Percentiles rank a stretch among this genome's conserved stretches.
Evolutionary conservation across 352 stramenopile species (phyloP).

Genomic region (Phytophthora foliorum): DNA sequence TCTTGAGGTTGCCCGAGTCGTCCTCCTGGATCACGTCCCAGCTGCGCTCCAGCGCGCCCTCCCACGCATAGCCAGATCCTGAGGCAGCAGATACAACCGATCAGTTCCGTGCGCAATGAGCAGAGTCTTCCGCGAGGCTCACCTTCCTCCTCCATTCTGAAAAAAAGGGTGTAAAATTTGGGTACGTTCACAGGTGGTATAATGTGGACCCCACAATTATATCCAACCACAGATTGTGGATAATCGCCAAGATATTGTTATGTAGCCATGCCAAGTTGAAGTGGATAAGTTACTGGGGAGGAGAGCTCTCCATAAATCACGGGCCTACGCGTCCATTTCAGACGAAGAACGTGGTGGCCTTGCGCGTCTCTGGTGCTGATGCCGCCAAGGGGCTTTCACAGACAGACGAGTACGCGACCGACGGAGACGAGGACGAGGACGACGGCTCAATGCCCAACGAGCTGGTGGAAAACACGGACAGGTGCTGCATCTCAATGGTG

Average conservation of each 20-base stretch:
- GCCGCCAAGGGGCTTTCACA: conserved; percentile 57
- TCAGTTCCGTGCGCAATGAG: conserved; percentile 1
- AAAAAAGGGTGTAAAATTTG: too few relatives aligned
- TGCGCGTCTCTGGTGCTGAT: conserved; percentile 35
- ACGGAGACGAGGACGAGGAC: conserved; percentile 58
- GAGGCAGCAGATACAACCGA: conserved; percentile 8
- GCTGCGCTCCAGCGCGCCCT: conserved; percentile 85
- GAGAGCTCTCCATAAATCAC: conserved; percentile 22
- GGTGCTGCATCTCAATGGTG: conserved; percentile 51
- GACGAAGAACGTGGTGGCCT: conserved; percentile 70
- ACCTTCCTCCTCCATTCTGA: conserved; percentile 45
- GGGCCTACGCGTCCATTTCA: conserved; percentile 23
- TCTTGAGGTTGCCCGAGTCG: conserved; percentile 84
- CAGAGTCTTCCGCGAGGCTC: background rate
- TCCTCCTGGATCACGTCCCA: conserved; percentile 91
- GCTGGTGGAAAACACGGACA: conserved; percentile 55
- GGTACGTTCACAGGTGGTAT: too few relatives aligned
- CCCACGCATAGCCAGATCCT: conserved; percentile 82
- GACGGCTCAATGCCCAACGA: conserved; percentile 51
- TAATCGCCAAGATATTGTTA: too few relatives aligned
- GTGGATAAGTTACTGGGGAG: conserved; percentile 32
- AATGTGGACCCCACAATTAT: background rate
- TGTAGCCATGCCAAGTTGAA: conserved; percentile 17
- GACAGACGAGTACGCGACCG: conserved; percentile 71
- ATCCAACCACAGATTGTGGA: too few relatives aligned